Base-by-base conservation (phyloP, 768 basidiomycete species). In the Pleurotus platypus region DNA sequence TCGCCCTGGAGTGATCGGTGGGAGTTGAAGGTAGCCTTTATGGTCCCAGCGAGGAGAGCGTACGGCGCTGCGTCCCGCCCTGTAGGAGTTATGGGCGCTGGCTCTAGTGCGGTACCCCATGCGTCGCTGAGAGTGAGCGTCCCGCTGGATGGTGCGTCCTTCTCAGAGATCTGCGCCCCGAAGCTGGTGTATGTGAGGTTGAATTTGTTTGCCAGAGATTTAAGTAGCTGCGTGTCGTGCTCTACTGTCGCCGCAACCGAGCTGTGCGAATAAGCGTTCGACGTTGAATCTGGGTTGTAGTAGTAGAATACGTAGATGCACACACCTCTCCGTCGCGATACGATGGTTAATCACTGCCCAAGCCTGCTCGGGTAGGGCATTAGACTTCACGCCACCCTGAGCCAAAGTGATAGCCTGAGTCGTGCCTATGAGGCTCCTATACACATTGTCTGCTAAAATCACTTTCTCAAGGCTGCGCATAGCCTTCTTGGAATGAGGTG, bases 401-500 rank as follows among this genome's bases (percentile, higher is more conserved):
- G 85, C 77, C 11, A 94, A 65, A 63, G 92, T 90, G 45, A 87
- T 79, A 0, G 92, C 92, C 68, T 91, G 89, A 1, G 91, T 92
- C 2, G 89, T 92, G 35, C 83, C 77, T 3, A 84, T 73, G 8
- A 85, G 66, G 59, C 75, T 83, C 55, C 74, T 77, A 59, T 75
- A 71, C 4, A 60, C 20, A 0, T 64, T 66, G 61, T 82, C 69
- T 49, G 74, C 64, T 22, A 75, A 70, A 18, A 82, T 66, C 38
- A 75, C 65, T 15, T 74, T 65, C 56, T 85, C 83, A 8, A 89
- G 76, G 26, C 69, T 69, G 27, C 68, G 69, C 40, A 93, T 73
- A 1, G 81, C 80, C 42, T 69, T 66, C 43, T 88, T 75, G 12
- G 80, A 85, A 40, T 67, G 67, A 9, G 69, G 64, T 1, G 87